Percentiles rank a stretch among this genome's conserved stretches.
phyloP scores from a whole-genome alignment of 2,329 filamentous ascomycete species.

The Fulvia fulva region DNA sequence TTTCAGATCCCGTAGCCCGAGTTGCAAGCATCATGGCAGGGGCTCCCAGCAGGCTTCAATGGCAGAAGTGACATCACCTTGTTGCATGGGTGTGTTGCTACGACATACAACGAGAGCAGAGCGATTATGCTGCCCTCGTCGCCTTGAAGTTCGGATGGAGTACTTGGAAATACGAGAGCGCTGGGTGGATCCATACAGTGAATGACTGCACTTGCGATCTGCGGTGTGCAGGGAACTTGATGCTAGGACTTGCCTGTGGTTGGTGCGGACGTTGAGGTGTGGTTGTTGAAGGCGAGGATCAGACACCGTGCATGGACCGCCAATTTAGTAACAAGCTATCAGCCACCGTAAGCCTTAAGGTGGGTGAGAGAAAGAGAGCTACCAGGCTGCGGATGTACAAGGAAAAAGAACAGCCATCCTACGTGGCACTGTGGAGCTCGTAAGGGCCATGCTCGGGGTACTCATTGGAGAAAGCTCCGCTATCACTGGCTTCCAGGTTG shows the following conservation, averaged over 20 bases:
- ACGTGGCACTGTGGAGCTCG: neutral
- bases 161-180: no score
- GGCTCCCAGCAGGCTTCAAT: no score
- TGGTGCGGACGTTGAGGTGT: neutral
- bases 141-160: no score
- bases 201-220: neutral
- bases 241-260: neutral
- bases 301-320: no score
- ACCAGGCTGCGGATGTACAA: neutral
- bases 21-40: no score
- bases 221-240: neutral
- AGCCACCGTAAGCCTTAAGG: no score
- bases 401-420: neutral
- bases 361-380: neutral
- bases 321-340: neutral
- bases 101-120: no score
- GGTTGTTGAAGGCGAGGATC: neutral
- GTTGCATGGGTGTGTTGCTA: no score
- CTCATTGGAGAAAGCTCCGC: neutral
- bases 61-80: no score
- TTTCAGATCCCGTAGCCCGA: no score
- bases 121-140: no score
- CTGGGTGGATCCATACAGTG: neutral
- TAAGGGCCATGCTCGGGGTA: neutral
- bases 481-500: neutral